Evolutionary conservation across 2,329 filamentous ascomycete species (phyloP), one percentile per base, ranked within the genome.

Genomic region (Penicillium sp.): DNA sequence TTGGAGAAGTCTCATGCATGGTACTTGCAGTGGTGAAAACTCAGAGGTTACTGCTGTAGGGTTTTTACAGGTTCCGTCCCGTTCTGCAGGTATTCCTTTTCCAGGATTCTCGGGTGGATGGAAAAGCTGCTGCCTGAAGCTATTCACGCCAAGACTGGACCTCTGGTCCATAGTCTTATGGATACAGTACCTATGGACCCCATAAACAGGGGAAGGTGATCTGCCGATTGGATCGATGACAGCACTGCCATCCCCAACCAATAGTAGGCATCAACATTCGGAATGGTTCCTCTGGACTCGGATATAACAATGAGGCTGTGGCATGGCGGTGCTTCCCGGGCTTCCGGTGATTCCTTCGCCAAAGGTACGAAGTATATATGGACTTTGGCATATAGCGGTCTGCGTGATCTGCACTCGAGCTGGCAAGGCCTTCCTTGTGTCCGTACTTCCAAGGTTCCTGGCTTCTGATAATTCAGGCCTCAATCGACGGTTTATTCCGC

Each of bases 51-150:
- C 3, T 27, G 26, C 3, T 26, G 8, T 8, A 11, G 26, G 26
- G 26, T 10, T 13, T 27, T 27, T 4, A 13, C 9, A 27, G 13
- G 3, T 27, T 9, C 11, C 2, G 4, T 27, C 26, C 10, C 10
- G 26, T 36, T 20, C 18, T 20, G 34, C 34, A 34, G 10, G 34
- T 24, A 23, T 23, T 11, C 13, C 13, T 6, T 22, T 9, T 3
- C 6, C 11, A 23, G 10, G 11, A 14, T 14, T 23, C 20, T 24
- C 6, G 18, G 34, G 18, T 7, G 5, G 45, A 39, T 29, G 22
- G 29, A 50, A 56, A 57, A 54, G 39, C 38, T 58, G 55, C 46
- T 58, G 55, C 55, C 55, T 58, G 49, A 45, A 42, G 28, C 22
- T 20, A 18, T 40, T 23, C 9, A 22, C 22, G 39, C 49, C 46